Percentiles rank a stretch among this genome's conserved stretches.
Conservation (phyloP, 2,329 filamentous ascomycete species). For the Aspergillus jensenii region DNA sequence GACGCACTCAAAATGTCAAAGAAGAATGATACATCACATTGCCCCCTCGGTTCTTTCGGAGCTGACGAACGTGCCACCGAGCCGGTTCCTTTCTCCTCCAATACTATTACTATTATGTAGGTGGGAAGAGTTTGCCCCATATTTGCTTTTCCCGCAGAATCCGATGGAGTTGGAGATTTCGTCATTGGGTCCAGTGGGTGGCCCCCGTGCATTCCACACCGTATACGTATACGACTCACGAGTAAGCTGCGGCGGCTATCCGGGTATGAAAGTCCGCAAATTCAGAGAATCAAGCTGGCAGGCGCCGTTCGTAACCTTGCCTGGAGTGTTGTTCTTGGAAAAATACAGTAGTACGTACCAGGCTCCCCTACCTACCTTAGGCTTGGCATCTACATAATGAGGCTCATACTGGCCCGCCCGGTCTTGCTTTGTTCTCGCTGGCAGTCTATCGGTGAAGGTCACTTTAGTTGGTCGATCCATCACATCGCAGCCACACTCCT, state of each 20-base stretch:
- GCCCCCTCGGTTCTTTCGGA: background rate
- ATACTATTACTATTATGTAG: no score
- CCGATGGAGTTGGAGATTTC: background rate
- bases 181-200: background rate
- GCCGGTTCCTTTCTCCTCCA: background rate
- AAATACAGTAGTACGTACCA: no score
- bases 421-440: background rate
- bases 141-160: background rate
- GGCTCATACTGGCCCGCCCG: background rate
- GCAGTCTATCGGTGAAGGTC: background rate
- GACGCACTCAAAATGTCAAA: background rate
- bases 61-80: background rate
- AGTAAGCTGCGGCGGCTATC: background rate
- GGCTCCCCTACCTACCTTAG: background rate
- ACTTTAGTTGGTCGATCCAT: background rate
- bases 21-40: conserved; percentile 8
- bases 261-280: background rate
- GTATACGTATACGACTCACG: background rate
- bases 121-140: background rate
- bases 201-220: background rate
- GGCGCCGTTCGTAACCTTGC: no score
- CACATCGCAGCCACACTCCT: background rate
- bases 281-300: background rate
- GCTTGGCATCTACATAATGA: background rate
- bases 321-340: no score